Evolutionary conservation across 2,329 filamentous ascomycete genomes (phyloP), one percentile per base, ranked within the genome.

Genomic region (Coniella lustricola): DNA sequence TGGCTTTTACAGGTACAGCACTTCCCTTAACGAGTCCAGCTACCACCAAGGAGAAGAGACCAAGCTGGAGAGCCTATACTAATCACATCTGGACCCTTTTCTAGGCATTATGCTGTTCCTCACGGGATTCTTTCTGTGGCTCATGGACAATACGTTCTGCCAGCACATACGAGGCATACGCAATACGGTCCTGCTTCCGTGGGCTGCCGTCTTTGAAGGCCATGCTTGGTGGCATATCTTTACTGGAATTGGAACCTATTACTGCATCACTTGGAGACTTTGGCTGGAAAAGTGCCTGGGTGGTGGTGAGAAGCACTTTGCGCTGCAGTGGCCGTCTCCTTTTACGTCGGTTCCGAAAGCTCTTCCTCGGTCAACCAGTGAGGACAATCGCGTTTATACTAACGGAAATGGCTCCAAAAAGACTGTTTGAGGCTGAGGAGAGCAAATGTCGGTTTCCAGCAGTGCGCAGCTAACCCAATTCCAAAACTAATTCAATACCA

Each of bases 201-300:
- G 88, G 87, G 85, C 87, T 1, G 72, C 90, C 13, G 53, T 93
- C 7, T 73, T 93, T 0, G 73, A 76, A 52, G 73, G 72, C 0
- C 74, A 76, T 50, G 73, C 68, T 1, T 77, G 74, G 73, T 77
- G 84, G 85, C 87, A 91, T 67, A 60, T 91, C 33, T 82, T 91
- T 75, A 93, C 88, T 0, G 87, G 87, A 12, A 71, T 84, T 32
- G 88, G 88, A 62, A 87, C 87, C 14, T 94, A 94, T 64, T 85
- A 84, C 61, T 89, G 91, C 62, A 88, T 94, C 56, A 72, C 81
- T 13, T 94, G 88, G 87, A 84, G 87, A 3, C 81, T 90, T 21
- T 91, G 87, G 84, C 73, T 93, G 16, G 79, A 87, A 35, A 82
- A 85, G 54, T 89, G 86, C 57, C 69, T 93, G 43, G 87, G 90